Conservation (phyloP, 345 rosid genomes). For the Leavenworthia alabamica region DNA sequence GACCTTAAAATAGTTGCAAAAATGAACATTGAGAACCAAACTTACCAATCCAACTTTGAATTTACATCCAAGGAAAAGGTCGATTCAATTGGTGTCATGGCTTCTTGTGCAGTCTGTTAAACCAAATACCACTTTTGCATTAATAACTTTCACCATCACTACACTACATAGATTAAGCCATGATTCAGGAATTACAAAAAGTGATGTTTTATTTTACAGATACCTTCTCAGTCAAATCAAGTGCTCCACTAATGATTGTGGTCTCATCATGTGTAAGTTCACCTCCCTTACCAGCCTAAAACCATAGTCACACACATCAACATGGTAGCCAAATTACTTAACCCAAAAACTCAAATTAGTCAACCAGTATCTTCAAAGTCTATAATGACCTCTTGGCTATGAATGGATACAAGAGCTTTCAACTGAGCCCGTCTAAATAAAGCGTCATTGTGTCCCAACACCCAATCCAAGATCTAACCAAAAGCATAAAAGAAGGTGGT, state of each 20-base stretch:
- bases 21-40: neutral
- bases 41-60: conserved; percentile 94
- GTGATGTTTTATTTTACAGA: neutral
- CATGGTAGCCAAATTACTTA: neutral
- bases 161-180: neutral
- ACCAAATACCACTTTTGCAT: conserved; percentile 2
- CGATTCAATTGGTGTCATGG: conserved; percentile 99
- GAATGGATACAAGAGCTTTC: conserved; percentile 92
- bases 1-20: neutral
- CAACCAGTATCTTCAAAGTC: too few species aligned
- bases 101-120: conserved; percentile 93
- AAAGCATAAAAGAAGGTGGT: too few species aligned
- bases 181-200: neutral
- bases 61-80: conserved; percentile 95
- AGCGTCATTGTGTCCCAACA: conserved; percentile 74
- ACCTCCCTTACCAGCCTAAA: conserved; percentile 96
- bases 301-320: neutral
- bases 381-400: too few species aligned
- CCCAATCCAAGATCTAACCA: conserved; percentile 84
- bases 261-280: conserved; percentile 98
- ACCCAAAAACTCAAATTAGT: neutral
- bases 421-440: conserved; percentile 92
- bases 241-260: conserved; percentile 91
- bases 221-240: conserved; percentile 95
- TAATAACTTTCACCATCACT: neutral